Conservation (phyloP, 1,139 yeast species). For the Kluyveromyces marxianus region DNA sequence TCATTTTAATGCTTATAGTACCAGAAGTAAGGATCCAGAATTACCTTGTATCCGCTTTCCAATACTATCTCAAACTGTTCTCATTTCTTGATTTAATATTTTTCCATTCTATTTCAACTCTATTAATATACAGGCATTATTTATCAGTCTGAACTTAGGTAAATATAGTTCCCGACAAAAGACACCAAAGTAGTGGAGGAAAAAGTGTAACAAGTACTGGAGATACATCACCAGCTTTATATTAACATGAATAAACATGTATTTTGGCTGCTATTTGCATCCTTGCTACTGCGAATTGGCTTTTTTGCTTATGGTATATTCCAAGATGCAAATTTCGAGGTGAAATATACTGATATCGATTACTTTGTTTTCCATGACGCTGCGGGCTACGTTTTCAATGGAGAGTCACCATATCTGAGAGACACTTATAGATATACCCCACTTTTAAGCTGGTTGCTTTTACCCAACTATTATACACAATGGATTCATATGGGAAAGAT, state of each 20-base stretch:
- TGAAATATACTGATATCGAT: conserved; percentile 89
- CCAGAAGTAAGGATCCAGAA: neutral
- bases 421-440: conserved; percentile 95
- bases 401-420: conserved; percentile 67
- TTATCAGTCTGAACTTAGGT: too few species aligned
- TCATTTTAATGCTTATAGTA: neutral
- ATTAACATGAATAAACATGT: conserved; percentile 1
- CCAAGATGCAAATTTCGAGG: conserved; percentile 74
- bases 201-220: too few species aligned
- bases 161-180: too few species aligned
- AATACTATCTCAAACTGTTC: too few species aligned
- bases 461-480: conserved; percentile 46
- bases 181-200: too few species aligned
- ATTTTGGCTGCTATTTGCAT: conserved; percentile 12
- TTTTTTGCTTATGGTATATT: conserved; percentile 79
- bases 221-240: too few species aligned
- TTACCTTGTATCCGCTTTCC: neutral
- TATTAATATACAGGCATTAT: too few species aligned
- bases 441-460: conserved; percentile 69
- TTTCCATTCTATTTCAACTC: too few species aligned
- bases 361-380: conserved; percentile 93
- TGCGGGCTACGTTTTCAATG: conserved; percentile 56
- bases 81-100: too few species aligned
- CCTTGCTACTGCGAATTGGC: conserved; percentile 46
- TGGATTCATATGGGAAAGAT: conserved; percentile 67